Base-by-base conservation (phyloP, 352 stramenopile species). In the Phytophthora tubulina region DNA sequence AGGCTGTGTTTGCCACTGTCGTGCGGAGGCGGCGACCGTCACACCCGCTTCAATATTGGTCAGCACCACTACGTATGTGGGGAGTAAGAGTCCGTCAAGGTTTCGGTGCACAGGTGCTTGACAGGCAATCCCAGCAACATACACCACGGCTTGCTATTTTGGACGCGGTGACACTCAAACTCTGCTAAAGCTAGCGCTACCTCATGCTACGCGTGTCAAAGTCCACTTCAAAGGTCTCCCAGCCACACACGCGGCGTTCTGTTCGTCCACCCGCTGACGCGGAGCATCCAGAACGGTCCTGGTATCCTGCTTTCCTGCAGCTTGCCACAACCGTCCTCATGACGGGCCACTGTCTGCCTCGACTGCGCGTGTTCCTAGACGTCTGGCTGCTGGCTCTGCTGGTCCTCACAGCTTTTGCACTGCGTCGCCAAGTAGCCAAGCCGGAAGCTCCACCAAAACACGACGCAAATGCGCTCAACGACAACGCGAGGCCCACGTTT, bases 361-460 rank as follows among this genome's bases (percentile, higher is more conserved):
- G 49, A 32, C 44, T 70, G 9, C 63, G 58, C 27, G 33, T 65
- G 30, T 73, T 77, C 46, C 42, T 77, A 33, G 70, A 77, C 14
- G 21, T 33, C 5, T 77, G 64, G 35, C 41, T 77, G 32, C n/a
- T 77, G n/a, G 14, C 44, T 9, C 21, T 69, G 30, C 52, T 73
- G 39, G 44, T 63, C 38, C 15, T 71, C 0, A 73, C 58, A 32
- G 63, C 38, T 3, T 62, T 62, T 5, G 45, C 39, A 15, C 45
- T 77, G 32, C 63, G 36, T 45, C 57, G 54, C 42, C 57, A 32
- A 35, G 31, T 49, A 13, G 39, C 41, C 17, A 56, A 58, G 11
- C 38, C 46, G 11, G 21, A 51, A 2, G 38, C 9, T 30, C 33
- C 64, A 49, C 14, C 45, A 11, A 72, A 65, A 48, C 6, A 7